Percentiles rank a stretch among this genome's conserved stretches.
Evolutionary conservation across 208 protist genomes (phyloP).

Genomic region (Giardia duodenalis): DNA sequence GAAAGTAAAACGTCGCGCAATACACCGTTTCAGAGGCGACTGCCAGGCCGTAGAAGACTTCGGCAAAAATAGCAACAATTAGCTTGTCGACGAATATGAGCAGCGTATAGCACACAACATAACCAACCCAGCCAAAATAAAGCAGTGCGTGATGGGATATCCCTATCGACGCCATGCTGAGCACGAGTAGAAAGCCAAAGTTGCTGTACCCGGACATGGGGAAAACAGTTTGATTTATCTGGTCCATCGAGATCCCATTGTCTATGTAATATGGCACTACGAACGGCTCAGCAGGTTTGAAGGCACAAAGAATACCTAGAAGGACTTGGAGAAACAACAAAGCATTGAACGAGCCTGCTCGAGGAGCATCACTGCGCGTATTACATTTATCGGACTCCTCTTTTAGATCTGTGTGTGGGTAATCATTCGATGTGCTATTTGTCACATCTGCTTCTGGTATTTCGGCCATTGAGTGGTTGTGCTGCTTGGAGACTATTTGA

Average conservation of each 20-base stretch:
- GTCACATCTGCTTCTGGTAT: too few relatives aligned
- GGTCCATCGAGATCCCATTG: background rate
- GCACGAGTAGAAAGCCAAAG: background rate
- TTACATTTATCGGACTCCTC: too few relatives aligned
- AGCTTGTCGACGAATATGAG: background rate
- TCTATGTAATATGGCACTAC: background rate
- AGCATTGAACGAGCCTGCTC: too few relatives aligned
- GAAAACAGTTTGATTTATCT: background rate
- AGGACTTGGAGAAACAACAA: background rate
- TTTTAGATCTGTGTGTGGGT: too few relatives aligned
- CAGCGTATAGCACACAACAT: background rate
- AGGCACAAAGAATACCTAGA: background rate
- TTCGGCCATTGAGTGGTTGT: too few relatives aligned
- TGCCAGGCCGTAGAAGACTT: background rate
- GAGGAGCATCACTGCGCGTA: too few relatives aligned
- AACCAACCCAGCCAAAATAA: background rate
- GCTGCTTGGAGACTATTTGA: too few relatives aligned
- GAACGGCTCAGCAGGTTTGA: background rate
- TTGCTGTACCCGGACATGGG: background rate
- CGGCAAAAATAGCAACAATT: background rate
- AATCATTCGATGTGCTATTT: too few relatives aligned
- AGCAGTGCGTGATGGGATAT: background rate
- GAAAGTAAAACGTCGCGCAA: background rate
- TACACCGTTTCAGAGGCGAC: background rate
- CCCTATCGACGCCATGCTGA: background rate